Base-by-base conservation (phyloP, 1,139 yeast genomes). In the Barnettozyma hawaiiensis region DNA sequence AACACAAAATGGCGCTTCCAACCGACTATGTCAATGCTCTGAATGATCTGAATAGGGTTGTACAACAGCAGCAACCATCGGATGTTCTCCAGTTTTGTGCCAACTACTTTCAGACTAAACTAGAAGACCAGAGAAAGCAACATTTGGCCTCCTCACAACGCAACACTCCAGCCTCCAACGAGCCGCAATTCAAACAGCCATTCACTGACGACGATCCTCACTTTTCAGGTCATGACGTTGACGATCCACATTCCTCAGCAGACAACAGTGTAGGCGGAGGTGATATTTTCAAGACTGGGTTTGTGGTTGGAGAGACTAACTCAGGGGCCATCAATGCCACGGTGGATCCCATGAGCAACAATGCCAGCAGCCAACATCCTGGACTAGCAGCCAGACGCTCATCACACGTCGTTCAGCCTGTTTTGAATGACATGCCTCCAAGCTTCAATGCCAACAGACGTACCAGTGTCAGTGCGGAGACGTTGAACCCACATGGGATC, bases 381-480 rank as follows among this genome's bases (percentile, higher is more conserved):
- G 61, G 31, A 39, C 64, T 12, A 5, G 45, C 42, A 32, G 44
- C 46, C 16, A 47, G 55, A 52, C 47, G 54, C 45, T 41, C 51
- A n/a, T 48, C 56, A 7, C 47, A 42, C 6, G 27, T 40, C 2
- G 45, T 41, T 3, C 50, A 42, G 18, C 43, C 47, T 42, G 58
- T 36, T 47, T 37, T 37, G 32, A 57, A 26, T 42, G 62, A 66
- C 48, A 52, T 78, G 40, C 85, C 85, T 19, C 62, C 67, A 40
- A 71, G 77, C 34, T 82, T 84, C 65, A 85, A 85, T 59, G 87
- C 89, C 39, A 78, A 82, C 62, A 77, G 96, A 68, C 79, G 96
- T 68, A 83, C 87, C 5, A 82, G 94, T 22, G 96, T 87, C 19
- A 78, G 89, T 41, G 96, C 95, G 5, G 96, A 86, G 65, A 65